Conservation (phyloP, 495 filamentous ascomycete genomes). For the Trypethelium eluteriae region DNA sequence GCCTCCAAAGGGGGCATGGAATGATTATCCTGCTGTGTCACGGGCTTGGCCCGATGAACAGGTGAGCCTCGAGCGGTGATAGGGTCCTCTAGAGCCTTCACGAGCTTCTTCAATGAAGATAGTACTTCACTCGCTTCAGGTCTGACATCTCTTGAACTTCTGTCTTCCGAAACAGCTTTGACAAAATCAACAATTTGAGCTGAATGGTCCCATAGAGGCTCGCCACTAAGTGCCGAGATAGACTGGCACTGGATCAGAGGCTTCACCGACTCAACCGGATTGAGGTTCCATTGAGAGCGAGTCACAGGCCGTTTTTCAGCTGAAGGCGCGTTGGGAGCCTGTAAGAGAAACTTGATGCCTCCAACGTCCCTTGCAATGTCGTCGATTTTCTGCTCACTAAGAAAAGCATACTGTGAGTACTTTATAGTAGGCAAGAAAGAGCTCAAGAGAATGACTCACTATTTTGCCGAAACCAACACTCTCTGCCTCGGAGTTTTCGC, state of each 20-base stretch:
- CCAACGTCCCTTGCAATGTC: slow-evolving; percentile 27
- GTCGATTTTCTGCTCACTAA: slow-evolving; percentile 30
- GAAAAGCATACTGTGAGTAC: not conserved
- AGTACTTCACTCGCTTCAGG: slow-evolving; percentile 49
- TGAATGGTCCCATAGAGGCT: slow-evolving; percentile 28
- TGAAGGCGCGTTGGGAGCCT: slow-evolving; percentile 23
- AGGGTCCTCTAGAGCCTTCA: not conserved
- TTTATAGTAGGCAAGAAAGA: slow-evolving; percentile 11
- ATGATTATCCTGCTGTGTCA: slow-evolving; percentile 8
- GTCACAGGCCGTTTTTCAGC: slow-evolving; percentile 23
- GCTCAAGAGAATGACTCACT: slow-evolving; percentile 23
- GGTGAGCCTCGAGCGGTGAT: not conserved
- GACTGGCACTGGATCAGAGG: not conserved
- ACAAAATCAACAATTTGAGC: slow-evolving; percentile 27
- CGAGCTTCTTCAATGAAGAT: slow-evolving; percentile 22
- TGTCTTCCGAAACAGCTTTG: slow-evolving; percentile 12
- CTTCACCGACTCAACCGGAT: not conserved
- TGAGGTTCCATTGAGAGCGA: not conserved
- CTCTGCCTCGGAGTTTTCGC: slow-evolving; percentile 24
- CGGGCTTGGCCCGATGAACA: not conserved
- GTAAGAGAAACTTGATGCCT: slow-evolving; percentile 24
- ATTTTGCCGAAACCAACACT: slow-evolving; percentile 29
- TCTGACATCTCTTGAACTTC: slow-evolving; percentile 9
- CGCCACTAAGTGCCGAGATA: slow-evolving; percentile 14
- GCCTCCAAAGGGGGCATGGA: slow-evolving; percentile 29